phyloP scores from a whole-genome alignment of 2,329 filamentous ascomycete genomes.

The Torrubiellomyces zombiae region DNA sequence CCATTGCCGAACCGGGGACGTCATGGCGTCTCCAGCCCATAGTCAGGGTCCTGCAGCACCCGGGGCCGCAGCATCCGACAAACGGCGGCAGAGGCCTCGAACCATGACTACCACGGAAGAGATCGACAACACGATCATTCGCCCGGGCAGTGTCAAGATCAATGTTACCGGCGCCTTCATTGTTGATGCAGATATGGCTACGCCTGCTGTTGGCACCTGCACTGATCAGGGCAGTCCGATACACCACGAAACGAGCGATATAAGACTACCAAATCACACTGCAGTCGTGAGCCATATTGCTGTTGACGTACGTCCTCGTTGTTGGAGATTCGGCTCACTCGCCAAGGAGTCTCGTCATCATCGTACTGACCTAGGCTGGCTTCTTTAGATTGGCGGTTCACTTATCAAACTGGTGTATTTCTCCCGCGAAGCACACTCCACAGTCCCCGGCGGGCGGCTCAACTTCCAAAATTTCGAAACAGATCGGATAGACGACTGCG shows the following conservation, averaged over 20 bases:
- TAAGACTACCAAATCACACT: conserved; percentile 89
- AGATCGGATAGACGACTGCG: conserved; percentile 80
- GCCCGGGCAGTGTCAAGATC: conserved; percentile 66
- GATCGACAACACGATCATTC: conserved; percentile 43
- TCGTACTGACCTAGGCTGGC: not conserved
- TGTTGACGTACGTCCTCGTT: conserved; percentile 56
- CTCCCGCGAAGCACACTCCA: conserved; percentile 66
- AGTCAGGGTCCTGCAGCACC: too few species aligned
- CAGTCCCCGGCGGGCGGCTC: conserved; percentile 69
- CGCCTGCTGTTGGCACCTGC: conserved; percentile 23
- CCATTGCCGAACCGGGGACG: too few species aligned
- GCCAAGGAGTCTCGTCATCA: not conserved
- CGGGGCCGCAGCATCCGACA: too few species aligned
- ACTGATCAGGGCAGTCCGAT: conserved; percentile 31
- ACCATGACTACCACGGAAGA: conserved; percentile 31
- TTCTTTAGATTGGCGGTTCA: conserved; percentile 95
- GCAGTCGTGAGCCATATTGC: conserved; percentile 92
- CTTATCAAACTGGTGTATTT: conserved; percentile 96
- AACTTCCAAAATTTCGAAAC: conserved; percentile 97
- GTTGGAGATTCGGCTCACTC: not conserved
- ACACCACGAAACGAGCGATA: conserved; percentile 68
- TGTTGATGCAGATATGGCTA: conserved; percentile 59
- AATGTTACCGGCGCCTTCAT: conserved; percentile 96
- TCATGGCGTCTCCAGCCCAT: too few species aligned
- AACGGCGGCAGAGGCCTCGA: conserved; percentile 4